Conservation (phyloP, 495 filamentous ascomycete genomes). For the Trichoderma orchidacearum region DNA sequence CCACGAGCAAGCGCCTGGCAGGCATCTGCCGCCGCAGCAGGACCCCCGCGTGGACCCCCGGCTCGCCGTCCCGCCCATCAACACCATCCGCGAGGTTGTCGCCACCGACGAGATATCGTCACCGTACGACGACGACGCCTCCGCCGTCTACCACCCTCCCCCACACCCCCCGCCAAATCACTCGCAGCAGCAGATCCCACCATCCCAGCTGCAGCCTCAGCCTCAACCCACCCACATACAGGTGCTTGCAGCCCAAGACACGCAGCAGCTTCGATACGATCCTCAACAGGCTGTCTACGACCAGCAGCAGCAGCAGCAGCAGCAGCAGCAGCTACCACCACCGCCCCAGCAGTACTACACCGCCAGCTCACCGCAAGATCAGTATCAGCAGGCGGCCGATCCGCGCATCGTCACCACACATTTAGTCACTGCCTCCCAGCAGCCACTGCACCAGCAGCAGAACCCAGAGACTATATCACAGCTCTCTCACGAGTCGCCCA, state of each 20-base stretch:
- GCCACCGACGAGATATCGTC: slow-evolving; percentile 17
- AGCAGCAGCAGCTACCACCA: slow-evolving; percentile 4
- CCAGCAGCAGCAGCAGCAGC: slow-evolving; percentile 8
- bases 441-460: slow-evolving; percentile 11
- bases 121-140: slow-evolving; percentile 24
- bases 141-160: not conserved
- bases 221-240: slow-evolving; percentile 14
- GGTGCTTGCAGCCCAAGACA: slow-evolving; percentile 7
- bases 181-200: slow-evolving; percentile 10
- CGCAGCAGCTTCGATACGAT: slow-evolving; percentile 9
- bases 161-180: slow-evolving; percentile 17
- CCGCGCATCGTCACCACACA: slow-evolving; percentile 7
- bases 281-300: not conserved
- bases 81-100: slow-evolving; percentile 26
- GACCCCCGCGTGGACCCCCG: slow-evolving; percentile 17
- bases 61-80: slow-evolving; percentile 7
- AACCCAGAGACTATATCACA: slow-evolving; percentile 43
- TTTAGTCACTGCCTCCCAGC: not conserved
- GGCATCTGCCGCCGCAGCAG: slow-evolving; percentile 9
- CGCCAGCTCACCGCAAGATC: slow-evolving; percentile 5
- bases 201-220: slow-evolving; percentile 10
- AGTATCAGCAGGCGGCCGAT: slow-evolving; percentile 6
- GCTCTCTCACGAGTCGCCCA: slow-evolving; percentile 47
- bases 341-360: not conserved
- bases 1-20: slow-evolving; percentile 12